Base-by-base conservation (phyloP, 2,329 filamentous ascomycete species). In the Calonectria ilicicola region DNA sequence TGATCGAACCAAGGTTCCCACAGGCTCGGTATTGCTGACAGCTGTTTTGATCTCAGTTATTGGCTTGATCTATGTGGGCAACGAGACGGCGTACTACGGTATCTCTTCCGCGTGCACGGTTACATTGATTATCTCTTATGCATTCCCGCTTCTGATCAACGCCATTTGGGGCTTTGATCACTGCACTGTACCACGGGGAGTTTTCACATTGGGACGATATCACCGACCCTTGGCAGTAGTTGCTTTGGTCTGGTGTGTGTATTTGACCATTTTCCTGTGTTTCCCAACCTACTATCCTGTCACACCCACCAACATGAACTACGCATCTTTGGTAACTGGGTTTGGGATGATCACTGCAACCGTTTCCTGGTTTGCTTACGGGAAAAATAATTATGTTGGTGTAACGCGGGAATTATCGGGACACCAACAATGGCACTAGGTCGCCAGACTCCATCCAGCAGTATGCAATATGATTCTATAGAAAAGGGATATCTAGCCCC, bases 291-390 rank as follows among this genome's bases (percentile, higher is more conserved):
- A 56, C 56, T 44, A 68, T 15, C 69, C 69, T 1, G 58, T 65
- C 17, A 72, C 69, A 19, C 32, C 29, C 19, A 40, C 29, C 7
- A 72, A 72, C 21, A 68, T 72, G 69, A 72, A 72, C 23, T 72
- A 68, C 19, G 65, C 65, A 15, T 68, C 65, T 2, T 17, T 69
- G 44, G 23, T 29, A 19, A 17, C 3, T n/a, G 66, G 66, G 2
- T 29, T 63, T 14, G 44, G 23, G 3, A 44, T 44, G 40, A n/a
- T 44, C 5, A 19, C 63, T 3, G 66, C 66, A 17, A 63, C 66
- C 2, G 9, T 64, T 17, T 63, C 56, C 35, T 69, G 66, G 66
- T 69, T 69, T 23, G 19, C 23, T 7, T 69, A 69, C n/a, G 66
- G 66, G 40, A 69, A 44, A 38, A 56, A 32, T 21, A 35, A 49